phyloP scores from a whole-genome alignment of 1,284 basidiomycete genomes.

The Ceratobasidium sp. region DNA sequence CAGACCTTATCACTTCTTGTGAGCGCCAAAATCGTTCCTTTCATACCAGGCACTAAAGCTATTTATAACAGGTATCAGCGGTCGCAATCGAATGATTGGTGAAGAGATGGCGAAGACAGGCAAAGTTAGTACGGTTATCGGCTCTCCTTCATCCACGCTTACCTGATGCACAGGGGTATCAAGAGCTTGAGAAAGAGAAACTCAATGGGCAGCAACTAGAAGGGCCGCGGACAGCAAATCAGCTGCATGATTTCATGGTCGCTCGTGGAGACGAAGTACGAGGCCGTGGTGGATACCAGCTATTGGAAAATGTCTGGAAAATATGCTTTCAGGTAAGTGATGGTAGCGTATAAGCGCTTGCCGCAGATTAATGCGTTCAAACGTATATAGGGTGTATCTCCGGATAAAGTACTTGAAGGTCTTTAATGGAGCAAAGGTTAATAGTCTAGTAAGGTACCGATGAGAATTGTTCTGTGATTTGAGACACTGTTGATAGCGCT shows the following conservation, averaged over 20 bases:
- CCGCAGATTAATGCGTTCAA: background rate
- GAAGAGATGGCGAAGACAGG: slow-evolving; percentile 63
- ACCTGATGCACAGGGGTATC: slow-evolving; percentile 60
- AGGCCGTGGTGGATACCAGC: slow-evolving; percentile 60
- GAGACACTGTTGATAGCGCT: no score
- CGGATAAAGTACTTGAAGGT: slow-evolving; percentile 28
- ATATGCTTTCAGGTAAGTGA: slow-evolving; percentile 59
- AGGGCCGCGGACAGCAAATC: slow-evolving; percentile 64
- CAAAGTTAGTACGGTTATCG: slow-evolving; percentile 56
- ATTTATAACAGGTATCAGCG: slow-evolving; percentile 61
- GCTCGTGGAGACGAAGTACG: slow-evolving; percentile 56
- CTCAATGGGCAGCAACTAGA: slow-evolving; percentile 71
- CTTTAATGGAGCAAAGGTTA: slow-evolving; percentile 2
- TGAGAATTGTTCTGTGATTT: background rate
- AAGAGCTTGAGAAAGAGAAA: slow-evolving; percentile 65
- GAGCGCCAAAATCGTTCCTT: background rate
- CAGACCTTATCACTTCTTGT: slow-evolving; percentile 66
- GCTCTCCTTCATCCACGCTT: background rate
- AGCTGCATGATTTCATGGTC: slow-evolving; percentile 65
- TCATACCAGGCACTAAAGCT: background rate
- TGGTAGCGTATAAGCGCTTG: no score
- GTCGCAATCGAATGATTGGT: slow-evolving; percentile 66
- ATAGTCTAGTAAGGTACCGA: background rate
- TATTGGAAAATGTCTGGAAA: slow-evolving; percentile 66
- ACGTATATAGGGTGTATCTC: slow-evolving; percentile 24